Evolutionary conservation across 345 rosid species (phyloP).

Genomic region (Dipteronia dyeriana): DNA sequence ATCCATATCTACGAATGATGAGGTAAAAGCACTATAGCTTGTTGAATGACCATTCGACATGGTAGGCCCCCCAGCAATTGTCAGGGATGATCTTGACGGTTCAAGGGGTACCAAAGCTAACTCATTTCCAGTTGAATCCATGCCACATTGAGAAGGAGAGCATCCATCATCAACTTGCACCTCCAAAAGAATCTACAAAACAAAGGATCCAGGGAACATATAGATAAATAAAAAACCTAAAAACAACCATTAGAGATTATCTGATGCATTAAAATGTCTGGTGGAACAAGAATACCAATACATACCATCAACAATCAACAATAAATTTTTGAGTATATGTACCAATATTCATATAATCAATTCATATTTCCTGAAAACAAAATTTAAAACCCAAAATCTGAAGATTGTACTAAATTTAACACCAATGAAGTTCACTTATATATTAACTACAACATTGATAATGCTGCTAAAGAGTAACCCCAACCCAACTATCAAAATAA

Average conservation of each 20-base stretch:
- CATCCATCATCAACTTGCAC: slow-evolving; percentile 42
- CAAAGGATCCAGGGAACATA: slow-evolving; percentile 25
- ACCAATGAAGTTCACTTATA: background rate
- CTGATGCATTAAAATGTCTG: background rate
- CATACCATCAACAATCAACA: background rate
- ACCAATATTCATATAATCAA: background rate
- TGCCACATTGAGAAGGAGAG: slow-evolving; percentile 44
- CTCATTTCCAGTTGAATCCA: slow-evolving; percentile 68
- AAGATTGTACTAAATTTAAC: background rate
- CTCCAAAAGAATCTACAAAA: slow-evolving; percentile 79
- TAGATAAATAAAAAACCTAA: background rate
- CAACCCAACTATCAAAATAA: background rate
- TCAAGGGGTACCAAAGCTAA: slow-evolving; percentile 73
- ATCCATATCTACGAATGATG: slow-evolving; percentile 39
- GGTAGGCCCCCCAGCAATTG: slow-evolving; percentile 85
- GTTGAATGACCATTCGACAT: slow-evolving; percentile 70
- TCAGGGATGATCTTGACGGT: slow-evolving; percentile 55
- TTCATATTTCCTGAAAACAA: background rate
- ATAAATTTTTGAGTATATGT: background rate
- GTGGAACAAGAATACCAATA: background rate
- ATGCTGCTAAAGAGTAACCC: background rate
- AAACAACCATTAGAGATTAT: background rate
- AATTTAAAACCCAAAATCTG: background rate
- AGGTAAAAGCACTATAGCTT: slow-evolving; percentile 40
- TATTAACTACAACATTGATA: background rate